Conservation (phyloP, 2,329 filamentous ascomycete species). For the Penicillium crustosum region DNA sequence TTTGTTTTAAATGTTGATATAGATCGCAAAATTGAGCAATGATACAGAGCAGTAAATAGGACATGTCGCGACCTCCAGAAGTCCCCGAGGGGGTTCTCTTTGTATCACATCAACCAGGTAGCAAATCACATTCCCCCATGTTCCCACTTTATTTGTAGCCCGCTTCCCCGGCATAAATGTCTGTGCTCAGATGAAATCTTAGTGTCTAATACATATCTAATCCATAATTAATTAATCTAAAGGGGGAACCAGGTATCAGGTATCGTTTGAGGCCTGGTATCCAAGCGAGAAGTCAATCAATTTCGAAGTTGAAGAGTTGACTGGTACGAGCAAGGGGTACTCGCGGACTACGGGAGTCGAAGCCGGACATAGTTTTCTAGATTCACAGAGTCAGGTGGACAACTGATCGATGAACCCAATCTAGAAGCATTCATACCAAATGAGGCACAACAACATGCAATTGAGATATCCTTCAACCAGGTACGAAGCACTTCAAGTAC, state of each 20-base stretch:
- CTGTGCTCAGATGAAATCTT: slow-evolving; percentile 10
- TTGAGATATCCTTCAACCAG: not conserved
- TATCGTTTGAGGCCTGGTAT: slow-evolving; percentile 3
- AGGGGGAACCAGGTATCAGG: not conserved
- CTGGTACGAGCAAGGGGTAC: slow-evolving; percentile 23
- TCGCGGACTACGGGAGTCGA: slow-evolving; percentile 15
- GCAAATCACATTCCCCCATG: slow-evolving; percentile 21
- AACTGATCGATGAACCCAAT: slow-evolving; percentile 16
- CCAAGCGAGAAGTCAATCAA: slow-evolving; percentile 1
- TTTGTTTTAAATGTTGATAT: slow-evolving; percentile 3
- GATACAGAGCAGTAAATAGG: not conserved
- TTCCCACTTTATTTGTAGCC: slow-evolving; percentile 14
- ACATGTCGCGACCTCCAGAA: not conserved
- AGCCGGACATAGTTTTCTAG: slow-evolving; percentile 19
- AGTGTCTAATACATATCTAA: slow-evolving; percentile 1
- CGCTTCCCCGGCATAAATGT: slow-evolving; percentile 12
- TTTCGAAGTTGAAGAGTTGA: not conserved
- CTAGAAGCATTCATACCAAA: slow-evolving; percentile 15
- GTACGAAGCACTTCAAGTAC: not conserved
- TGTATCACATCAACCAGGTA: slow-evolving; percentile 9
- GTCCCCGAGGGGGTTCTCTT: not conserved
- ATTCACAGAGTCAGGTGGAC: slow-evolving; percentile 21
- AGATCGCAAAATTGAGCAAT: slow-evolving; percentile 5
- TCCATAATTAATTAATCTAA: not conserved
- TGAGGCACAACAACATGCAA: not conserved